Percentiles rank a stretch among this genome's conserved stretches.
phyloP scores from a whole-genome alignment of 768 basidiomycete species.

The Suillus bovinus region DNA sequence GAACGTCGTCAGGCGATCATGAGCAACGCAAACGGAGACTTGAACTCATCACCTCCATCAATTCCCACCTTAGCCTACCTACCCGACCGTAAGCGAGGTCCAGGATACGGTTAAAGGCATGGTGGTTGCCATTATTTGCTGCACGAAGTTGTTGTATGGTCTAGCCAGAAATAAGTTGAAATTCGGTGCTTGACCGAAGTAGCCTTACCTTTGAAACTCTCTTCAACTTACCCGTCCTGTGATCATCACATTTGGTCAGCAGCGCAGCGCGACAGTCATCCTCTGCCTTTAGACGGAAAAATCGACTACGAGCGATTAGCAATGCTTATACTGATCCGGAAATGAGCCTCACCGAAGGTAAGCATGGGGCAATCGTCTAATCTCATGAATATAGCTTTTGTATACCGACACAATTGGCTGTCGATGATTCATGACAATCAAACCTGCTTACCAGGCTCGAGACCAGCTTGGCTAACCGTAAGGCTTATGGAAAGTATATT shows the following conservation, averaged over 20 bases:
- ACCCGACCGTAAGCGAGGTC: slow-evolving; percentile 75
- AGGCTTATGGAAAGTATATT: too few relatives aligned
- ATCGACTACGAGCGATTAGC: slow-evolving; percentile 44
- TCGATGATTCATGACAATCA: slow-evolving; percentile 7
- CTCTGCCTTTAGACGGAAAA: slow-evolving; percentile 59
- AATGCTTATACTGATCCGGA: not conserved
- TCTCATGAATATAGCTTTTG: slow-evolving; percentile 41
- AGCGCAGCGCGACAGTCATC: slow-evolving; percentile 59
- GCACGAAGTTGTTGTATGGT: slow-evolving; percentile 50
- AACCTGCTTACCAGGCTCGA: too few relatives aligned
- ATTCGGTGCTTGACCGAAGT: slow-evolving; percentile 2
- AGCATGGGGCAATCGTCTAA: slow-evolving; percentile 42
- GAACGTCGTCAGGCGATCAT: slow-evolving; percentile 12
- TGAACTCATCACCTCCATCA: slow-evolving; percentile 53
- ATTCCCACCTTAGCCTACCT: slow-evolving; percentile 67
- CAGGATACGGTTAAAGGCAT: slow-evolving; percentile 58
- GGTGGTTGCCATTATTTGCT: slow-evolving; percentile 51
- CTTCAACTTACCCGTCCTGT: slow-evolving; percentile 44
- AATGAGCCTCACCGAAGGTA: slow-evolving; percentile 44
- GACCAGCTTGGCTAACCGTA: too few relatives aligned
- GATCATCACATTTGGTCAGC: slow-evolving; percentile 29
- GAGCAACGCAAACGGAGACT: not conserved
- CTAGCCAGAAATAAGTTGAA: slow-evolving; percentile 35
- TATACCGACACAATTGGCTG: slow-evolving; percentile 34
- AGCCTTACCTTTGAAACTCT: slow-evolving; percentile 51